Evolutionary conservation across 2,329 filamentous ascomycete genomes (phyloP).

Genomic region (Phialocephala sp.): DNA sequence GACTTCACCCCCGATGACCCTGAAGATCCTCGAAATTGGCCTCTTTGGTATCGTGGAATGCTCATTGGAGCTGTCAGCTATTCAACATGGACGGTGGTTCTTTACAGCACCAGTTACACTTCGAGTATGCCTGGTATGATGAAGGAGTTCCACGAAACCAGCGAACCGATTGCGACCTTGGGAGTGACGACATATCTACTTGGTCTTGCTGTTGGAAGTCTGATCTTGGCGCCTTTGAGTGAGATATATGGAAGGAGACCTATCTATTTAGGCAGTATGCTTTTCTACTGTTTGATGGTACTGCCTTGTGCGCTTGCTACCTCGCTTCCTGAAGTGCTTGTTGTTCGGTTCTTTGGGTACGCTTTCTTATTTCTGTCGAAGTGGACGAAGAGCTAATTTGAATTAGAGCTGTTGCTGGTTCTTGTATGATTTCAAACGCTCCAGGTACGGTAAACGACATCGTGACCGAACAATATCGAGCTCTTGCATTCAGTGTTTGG

Average conservation of each 20-base stretch:
- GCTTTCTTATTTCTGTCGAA: conserved; percentile 34
- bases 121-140: conserved; percentile 72
- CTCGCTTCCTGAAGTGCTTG: conserved; percentile 70
- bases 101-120: conserved; percentile 83
- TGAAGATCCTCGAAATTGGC: conserved; percentile 73
- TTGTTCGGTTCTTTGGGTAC: conserved; percentile 74
- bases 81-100: conserved; percentile 53
- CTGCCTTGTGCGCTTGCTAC: conserved; percentile 74
- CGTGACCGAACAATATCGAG: conserved; percentile 78
- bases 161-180: conserved; percentile 68
- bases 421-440: conserved; percentile 82
- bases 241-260: conserved; percentile 71
- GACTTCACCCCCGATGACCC: conserved; percentile 70
- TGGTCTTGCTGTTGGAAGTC: conserved; percentile 72
- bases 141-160: conserved; percentile 64
- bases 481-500: conserved; percentile 84
- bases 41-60: conserved; percentile 51
- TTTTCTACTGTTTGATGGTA: conserved; percentile 69
- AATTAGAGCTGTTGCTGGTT: conserved; percentile 69
- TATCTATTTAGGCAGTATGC: conserved; percentile 73
- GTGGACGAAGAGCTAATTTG: conserved; percentile 15
- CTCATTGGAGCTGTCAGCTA: conserved; percentile 46
- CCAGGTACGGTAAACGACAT: conserved; percentile 86
- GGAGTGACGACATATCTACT: conserved; percentile 81
- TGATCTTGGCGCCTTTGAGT: conserved; percentile 76